Percentiles rank a stretch among this genome's conserved stretches.
Conservation (phyloP, 345 rosid species). For the Bruguiera sexangula region DNA sequence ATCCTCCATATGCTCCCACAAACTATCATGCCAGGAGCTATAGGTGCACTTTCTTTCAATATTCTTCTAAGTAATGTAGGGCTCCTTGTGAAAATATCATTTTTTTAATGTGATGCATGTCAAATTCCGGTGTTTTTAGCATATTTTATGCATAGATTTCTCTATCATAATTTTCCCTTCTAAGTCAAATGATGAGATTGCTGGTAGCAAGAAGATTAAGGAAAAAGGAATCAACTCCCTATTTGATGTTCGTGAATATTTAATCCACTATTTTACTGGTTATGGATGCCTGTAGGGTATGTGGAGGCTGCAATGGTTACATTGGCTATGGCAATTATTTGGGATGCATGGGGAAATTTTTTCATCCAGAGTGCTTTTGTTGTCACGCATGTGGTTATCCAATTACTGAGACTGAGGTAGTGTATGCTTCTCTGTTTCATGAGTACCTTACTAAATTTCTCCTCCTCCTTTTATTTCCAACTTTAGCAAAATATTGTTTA, state of each 20-base stretch:
- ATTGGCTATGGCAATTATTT: slow-evolving; percentile 71
- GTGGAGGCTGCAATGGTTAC: slow-evolving; percentile 68
- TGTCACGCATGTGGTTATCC: slow-evolving; percentile 67
- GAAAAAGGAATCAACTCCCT: not conserved
- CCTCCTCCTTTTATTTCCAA: too few species aligned
- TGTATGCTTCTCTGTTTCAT: not conserved
- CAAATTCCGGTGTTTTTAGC: not conserved
- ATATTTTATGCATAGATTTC: not conserved
- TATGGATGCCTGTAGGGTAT: slow-evolving; percentile 42
- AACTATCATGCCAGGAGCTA: slow-evolving; percentile 40
- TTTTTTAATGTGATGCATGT: not conserved
- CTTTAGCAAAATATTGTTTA: too few species aligned
- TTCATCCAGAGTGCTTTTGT: slow-evolving; percentile 86
- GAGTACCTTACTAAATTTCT: not conserved
- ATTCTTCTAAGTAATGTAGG: not conserved
- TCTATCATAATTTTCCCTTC: too few species aligned
- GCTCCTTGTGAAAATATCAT: not conserved
- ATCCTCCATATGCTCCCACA: slow-evolving; percentile 51
- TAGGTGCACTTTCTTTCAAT: slow-evolving; percentile 38
- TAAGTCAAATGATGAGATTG: too few species aligned
- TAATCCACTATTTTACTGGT: not conserved
- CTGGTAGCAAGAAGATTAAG: too few species aligned
- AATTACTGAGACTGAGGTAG: slow-evolving; percentile 82
- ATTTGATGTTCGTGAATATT: not conserved
- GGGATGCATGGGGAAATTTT: slow-evolving; percentile 76